phyloP scores from a whole-genome alignment of 371 early-diverging fungal genomes.

The Cokeromyces recurvatus region DNA sequence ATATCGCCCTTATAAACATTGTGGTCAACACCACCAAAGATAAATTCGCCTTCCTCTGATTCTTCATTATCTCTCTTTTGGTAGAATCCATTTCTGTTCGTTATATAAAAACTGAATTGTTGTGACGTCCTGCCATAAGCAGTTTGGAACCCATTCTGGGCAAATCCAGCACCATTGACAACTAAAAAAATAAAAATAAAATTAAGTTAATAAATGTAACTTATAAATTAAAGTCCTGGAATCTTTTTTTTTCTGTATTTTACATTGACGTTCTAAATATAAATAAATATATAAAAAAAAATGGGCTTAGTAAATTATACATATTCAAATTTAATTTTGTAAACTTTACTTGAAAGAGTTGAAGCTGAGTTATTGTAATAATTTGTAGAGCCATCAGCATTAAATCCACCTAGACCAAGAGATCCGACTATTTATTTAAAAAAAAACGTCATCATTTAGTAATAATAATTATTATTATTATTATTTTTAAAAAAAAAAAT shows the following conservation, averaged over 20 bases:
- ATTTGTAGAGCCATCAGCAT: conserved; percentile 30
- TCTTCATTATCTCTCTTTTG: conserved; percentile 29
- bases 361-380: conserved; percentile 21
- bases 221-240: no score
- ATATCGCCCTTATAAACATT: conserved; percentile 36
- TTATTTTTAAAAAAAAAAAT: background rate
- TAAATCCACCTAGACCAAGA: conserved; percentile 37
- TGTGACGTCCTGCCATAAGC: conserved; percentile 23
- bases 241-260: no score
- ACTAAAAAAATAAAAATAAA: no score
- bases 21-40: conserved; percentile 45
- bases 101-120: conserved; percentile 30
- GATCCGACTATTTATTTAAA: conserved; percentile 24
- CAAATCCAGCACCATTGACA: conserved; percentile 19
- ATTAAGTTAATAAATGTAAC: no score
- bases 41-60: conserved; percentile 34
- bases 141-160: conserved; percentile 31
- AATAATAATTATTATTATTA: background rate
- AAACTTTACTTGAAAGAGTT: conserved; percentile 15
- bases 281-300: conserved; percentile 2
- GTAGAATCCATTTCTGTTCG: conserved; percentile 20
- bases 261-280: conserved; percentile 12
- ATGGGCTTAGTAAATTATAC: conserved; percentile 3
- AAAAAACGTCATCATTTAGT: background rate
- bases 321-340: background rate